Evolutionary conservation across 192 early-diverging fungal species (phyloP), one percentile per base, ranked within the genome.

Genomic region (Mortierella hygrophila): DNA sequence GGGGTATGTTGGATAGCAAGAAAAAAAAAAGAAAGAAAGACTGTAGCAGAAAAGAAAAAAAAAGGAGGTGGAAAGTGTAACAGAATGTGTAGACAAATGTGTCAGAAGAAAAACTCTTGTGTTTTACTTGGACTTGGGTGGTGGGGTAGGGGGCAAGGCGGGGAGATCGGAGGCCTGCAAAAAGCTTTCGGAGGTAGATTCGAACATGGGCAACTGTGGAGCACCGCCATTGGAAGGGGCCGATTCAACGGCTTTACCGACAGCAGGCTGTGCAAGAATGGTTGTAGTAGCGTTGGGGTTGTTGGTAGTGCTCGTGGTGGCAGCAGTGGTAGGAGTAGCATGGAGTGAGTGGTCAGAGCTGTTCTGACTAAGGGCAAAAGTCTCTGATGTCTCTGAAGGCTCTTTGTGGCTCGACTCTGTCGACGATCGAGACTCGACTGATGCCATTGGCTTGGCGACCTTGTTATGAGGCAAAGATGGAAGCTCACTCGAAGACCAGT

Each of bases 51-150:
- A 23, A 57, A 32, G 29, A 29, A 13, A 29, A 13, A 29, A 60
- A 57, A 44, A 57, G 47, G 40, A 15, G 9, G 18, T 52, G 35
- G 47, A 18, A 49, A 32, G 15, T 49, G 3, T 29, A 35, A 29
- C 46, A 41, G 42, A 70, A 18, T 44, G 29, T 49, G 60, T 32
- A 35, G 47, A 49, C 47, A 18, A 49, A 49, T 49, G 47, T 49
- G 54, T 8, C 11, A 70, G 20, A 54, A 69, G 40, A 4, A n/a
- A 23, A 1, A 15, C 11, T 32, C 37, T 69, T 55, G 26, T 75
- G 20, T 77, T 49, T 69, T 77, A 76, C 71, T 86, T 86, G 41
- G 79, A 76, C 65, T 86, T 86, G 41, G 79, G 79, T 40, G 79
- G 78, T 46, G 76, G 78, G 6, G 79, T 73, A 10, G 84, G 84